Percentiles rank a stretch among this genome's conserved stretches.
phyloP scores from a whole-genome alignment of 164 flowering plant genomes.

The Tinospora cordifolia region DNA sequence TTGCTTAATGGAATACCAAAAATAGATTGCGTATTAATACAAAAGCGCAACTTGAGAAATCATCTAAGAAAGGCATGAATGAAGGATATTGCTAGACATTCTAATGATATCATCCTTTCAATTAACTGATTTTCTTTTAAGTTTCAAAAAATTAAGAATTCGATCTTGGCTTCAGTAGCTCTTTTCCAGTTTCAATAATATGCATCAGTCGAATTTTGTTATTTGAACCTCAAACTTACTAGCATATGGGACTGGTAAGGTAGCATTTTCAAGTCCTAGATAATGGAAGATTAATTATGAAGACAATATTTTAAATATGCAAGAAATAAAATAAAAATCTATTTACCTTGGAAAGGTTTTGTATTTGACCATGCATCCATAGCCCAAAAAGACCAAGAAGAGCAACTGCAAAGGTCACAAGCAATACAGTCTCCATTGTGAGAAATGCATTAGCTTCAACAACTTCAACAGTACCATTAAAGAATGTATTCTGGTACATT shows the following conservation, averaged over 20 bases:
- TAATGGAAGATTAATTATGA: not conserved
- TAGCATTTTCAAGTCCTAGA: not conserved
- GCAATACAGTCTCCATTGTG: slow-evolving; percentile 79
- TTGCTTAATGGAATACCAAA: too few relatives aligned
- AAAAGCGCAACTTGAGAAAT: too few relatives aligned
- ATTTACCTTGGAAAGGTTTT: slow-evolving; percentile 66
- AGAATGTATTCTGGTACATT: slow-evolving; percentile 68
- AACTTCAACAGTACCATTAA: slow-evolving; percentile 93
- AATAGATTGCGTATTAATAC: too few relatives aligned
- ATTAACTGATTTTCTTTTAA: too few relatives aligned
- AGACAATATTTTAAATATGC: not conserved
- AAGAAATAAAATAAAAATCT: not conserved
- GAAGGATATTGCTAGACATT: too few relatives aligned
- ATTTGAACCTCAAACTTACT: too few relatives aligned
- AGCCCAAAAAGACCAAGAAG: slow-evolving; percentile 62
- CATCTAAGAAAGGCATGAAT: too few relatives aligned
- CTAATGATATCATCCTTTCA: too few relatives aligned
- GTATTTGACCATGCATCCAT: slow-evolving; percentile 62
- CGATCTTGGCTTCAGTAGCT: too few relatives aligned
- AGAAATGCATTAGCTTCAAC: slow-evolving; percentile 67
- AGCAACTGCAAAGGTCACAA: slow-evolving; percentile 62
- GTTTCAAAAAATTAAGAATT: too few relatives aligned
- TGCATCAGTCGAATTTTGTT: too few relatives aligned
- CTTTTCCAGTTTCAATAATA: too few relatives aligned
- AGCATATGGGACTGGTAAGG: not conserved